These are phyloP conservation scores for Trametopsis cervina DNA, from an alignment of 768 basidiomycete species.

Conservation along the genomic window DNA sequence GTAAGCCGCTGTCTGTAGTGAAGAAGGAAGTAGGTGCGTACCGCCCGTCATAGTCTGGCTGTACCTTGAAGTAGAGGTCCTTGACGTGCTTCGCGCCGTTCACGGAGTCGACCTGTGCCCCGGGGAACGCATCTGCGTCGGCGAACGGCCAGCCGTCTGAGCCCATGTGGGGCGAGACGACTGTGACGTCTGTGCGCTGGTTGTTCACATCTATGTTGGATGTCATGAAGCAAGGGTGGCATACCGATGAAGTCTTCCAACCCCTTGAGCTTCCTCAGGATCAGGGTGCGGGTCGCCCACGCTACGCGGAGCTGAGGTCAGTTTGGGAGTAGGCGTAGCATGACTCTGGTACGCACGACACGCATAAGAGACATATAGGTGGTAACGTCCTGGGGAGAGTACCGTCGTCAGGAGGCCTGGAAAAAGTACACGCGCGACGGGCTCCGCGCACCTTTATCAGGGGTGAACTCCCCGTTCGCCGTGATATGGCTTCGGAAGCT, in stretches of 20 bases:
- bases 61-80: slow-evolving; percentile 77
- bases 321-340: background rate
- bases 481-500: slow-evolving; percentile 50
- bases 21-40: slow-evolving; percentile 27
- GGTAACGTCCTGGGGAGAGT: slow-evolving; percentile 66
- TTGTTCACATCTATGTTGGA: background rate
- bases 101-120: slow-evolving; percentile 69
- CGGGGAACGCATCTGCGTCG: slow-evolving; percentile 57
- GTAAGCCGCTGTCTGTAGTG: too few species aligned
- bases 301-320: slow-evolving; percentile 35
- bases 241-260: slow-evolving; percentile 77
- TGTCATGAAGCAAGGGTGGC: slow-evolving; percentile 21
- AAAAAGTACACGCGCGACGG: background rate
- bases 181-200: slow-evolving; percentile 21
- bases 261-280: slow-evolving; percentile 87
- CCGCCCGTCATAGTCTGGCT: slow-evolving; percentile 69
- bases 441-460: slow-evolving; percentile 57
- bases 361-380: slow-evolving; percentile 82
- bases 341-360: slow-evolving; percentile 52
- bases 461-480: slow-evolving; percentile 53
- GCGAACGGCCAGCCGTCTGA: slow-evolving; percentile 84
- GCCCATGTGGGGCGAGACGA: slow-evolving; percentile 86
- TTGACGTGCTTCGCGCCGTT: slow-evolving; percentile 64
- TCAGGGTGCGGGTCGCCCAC: slow-evolving; percentile 91
- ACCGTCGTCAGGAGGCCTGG: background rate